Conservation (phyloP, 2,329 filamentous ascomycete genomes). For the Drechslerella coelobrocha region DNA sequence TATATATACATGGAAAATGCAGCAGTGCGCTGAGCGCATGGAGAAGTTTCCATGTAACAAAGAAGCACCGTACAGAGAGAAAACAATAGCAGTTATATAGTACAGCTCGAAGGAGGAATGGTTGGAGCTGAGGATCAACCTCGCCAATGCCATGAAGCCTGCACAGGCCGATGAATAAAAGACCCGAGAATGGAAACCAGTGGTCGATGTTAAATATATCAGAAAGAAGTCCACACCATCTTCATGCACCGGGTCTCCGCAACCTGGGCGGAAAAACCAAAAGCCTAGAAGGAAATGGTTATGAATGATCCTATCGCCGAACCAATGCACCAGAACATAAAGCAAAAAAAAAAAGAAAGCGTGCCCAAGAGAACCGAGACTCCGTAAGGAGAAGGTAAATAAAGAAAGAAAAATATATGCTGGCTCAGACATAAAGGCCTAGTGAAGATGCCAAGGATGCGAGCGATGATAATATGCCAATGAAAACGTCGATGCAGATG, state of each 20-base stretch:
- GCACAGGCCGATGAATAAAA: constrained; percentile 5
- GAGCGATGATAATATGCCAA: constrained; percentile 14
- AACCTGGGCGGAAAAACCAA: constrained; percentile 23
- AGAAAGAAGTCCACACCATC: constrained; percentile 22
- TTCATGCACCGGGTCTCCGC: constrained; percentile 27
- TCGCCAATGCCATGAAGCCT: constrained; percentile 12
- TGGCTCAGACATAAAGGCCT: background rate
- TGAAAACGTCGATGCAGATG: constrained; percentile 27
- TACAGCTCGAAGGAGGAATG: constrained; percentile 30
- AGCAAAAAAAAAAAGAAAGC: constrained; percentile 35
- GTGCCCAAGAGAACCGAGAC: constrained; percentile 44
- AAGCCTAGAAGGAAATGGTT: constrained; percentile 19
- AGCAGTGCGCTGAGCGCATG: constrained; percentile 24
- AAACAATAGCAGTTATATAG: constrained; percentile 26
- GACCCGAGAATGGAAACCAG: constrained; percentile 12
- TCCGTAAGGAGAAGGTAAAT: constrained; percentile 31
- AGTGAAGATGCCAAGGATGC: constrained; percentile 11
- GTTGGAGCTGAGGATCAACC: constrained; percentile 22
- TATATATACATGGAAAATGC: constrained; percentile 3
- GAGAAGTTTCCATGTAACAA: constrained; percentile 14
- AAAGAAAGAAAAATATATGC: background rate
- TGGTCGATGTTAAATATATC: constrained; percentile 11
- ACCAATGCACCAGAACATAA: constrained; percentile 46
- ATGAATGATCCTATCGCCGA: constrained; percentile 46
- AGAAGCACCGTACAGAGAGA: constrained; percentile 12